Conservation (phyloP, 345 rosid species). For the Odontarrhena argentea region DNA sequence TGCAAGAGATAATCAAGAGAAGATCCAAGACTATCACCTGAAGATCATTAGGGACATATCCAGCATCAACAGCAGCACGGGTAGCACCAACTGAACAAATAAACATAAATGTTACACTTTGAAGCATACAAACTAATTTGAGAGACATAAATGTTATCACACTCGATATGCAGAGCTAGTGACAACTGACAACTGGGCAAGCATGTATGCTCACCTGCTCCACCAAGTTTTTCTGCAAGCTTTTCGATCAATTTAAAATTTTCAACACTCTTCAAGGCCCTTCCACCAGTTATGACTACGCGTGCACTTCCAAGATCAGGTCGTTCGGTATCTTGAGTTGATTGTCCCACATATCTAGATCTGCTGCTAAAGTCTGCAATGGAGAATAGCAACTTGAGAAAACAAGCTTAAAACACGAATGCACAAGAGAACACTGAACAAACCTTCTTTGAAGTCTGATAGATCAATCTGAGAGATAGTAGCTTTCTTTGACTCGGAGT, state of each 20-base stretch:
- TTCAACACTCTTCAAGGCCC: conserved; percentile 86
- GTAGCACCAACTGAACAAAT: conserved; percentile 87
- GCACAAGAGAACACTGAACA: conserved; percentile 39
- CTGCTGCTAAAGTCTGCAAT: conserved; percentile 61
- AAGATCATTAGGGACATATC: conserved; percentile 92
- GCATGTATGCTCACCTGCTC: conserved; percentile 64
- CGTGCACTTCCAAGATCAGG: conserved; percentile 98
- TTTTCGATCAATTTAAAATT: conserved; percentile 93
- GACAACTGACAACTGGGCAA: background rate
- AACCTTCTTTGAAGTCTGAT: conserved; percentile 78
- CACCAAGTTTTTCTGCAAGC: conserved; percentile 96
- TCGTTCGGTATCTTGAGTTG: conserved; percentile 80
- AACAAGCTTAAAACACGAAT: background rate
- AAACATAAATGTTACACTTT: background rate
- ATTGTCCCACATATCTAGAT: conserved; percentile 67
- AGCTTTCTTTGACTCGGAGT: conserved; percentile 57
- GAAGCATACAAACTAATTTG: background rate
- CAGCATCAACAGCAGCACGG: conserved; percentile 99
- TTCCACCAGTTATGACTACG: conserved; percentile 88
- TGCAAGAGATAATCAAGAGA: background rate
- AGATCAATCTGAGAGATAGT: conserved; percentile 91
- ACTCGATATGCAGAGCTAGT: background rate
- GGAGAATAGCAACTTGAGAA: background rate
- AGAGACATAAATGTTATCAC: background rate
- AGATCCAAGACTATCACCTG: conserved; percentile 57